Conservation (phyloP, 768 basidiomycete genomes). For the button mushroom (Agaricus bisporus) region DNA sequence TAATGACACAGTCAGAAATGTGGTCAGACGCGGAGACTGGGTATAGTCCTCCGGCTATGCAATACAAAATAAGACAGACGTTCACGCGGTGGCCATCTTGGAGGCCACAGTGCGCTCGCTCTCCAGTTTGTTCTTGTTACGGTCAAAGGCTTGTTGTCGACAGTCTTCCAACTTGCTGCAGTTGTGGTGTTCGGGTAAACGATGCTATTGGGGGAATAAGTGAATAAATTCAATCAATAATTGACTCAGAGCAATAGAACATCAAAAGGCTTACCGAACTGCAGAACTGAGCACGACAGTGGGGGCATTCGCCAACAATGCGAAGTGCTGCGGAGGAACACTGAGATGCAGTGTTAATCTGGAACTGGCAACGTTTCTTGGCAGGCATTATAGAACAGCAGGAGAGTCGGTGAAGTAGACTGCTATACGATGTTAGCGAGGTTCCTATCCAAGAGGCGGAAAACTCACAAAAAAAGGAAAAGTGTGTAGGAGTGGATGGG, state of each 20-base stretch:
- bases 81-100: slow-evolving; percentile 78
- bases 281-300: slow-evolving; percentile 76
- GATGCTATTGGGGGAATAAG: slow-evolving; percentile 48
- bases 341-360: slow-evolving; percentile 38
- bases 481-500: slow-evolving; percentile 2
- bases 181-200: slow-evolving; percentile 83
- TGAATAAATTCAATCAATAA: not conserved
- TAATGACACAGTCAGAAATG: slow-evolving; percentile 3
- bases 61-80: slow-evolving; percentile 7
- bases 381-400: slow-evolving; percentile 47
- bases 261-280: slow-evolving; percentile 47
- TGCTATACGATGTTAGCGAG: slow-evolving; percentile 1
- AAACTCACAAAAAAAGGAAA: slow-evolving; percentile 12
- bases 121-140: slow-evolving; percentile 84
- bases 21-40: slow-evolving; percentile 9
- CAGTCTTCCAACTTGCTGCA: slow-evolving; percentile 83
- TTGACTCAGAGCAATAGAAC: slow-evolving; percentile 6
- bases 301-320: slow-evolving; percentile 80
- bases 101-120: slow-evolving; percentile 81
- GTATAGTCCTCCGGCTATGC: slow-evolving; percentile 3
- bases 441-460: not conserved
- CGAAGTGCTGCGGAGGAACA: slow-evolving; percentile 79
- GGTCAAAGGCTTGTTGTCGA: slow-evolving; percentile 80
- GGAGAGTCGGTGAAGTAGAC: not conserved
- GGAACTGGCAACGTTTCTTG: slow-evolving; percentile 86